Evolutionary conservation across 345 rosid genomes (phyloP), one percentile per base, ranked within the genome.

Genomic region (Odontarrhena argentea): DNA sequence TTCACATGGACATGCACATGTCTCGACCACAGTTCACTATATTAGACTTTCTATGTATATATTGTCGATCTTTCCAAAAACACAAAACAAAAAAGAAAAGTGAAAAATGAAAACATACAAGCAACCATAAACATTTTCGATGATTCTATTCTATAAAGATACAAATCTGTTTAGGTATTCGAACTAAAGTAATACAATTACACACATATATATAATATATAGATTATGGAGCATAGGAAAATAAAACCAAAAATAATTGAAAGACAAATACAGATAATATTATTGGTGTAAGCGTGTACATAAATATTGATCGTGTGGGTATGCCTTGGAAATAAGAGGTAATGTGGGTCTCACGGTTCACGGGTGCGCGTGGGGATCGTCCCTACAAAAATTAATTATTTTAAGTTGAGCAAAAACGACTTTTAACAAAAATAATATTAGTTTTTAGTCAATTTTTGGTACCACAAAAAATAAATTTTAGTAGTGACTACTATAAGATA

Each of bases 321-420:
- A 35, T 73, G 76, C 76, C 71, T 35, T 15, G 41, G 55, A 65
- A 58, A 73, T 60, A 49, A 2, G 71, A 65, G 76, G 76, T 73
- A 73, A n/a, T 65, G 71, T 73, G 71, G 76, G 76, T 65, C 76
- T 73, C 76, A 73, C 55, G 26, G 67, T 58, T 72, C 32, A n/a
- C 42, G 40, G 58, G 66, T 65, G 76, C 76, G 76, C 76, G 71
- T 73, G 76, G 76, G 55, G 71, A 4, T 50, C 32, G 67, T 65
- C 76, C 76, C 76, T 3, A 73, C 76, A 42, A 57, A 57, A 35
- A 65, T 73, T 73, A 49, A 73, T 58, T 73, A 57, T 40, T 42
- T 43, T 8, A 30, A 11, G 26, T 37, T 63, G 55, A 18, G n/a
- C 7, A 30, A 49, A 8, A 45, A 45, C 9, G 2, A 14, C 3